Evolutionary conservation across 345 rosid genomes (phyloP).

Genomic region (Gossypium bickii): DNA sequence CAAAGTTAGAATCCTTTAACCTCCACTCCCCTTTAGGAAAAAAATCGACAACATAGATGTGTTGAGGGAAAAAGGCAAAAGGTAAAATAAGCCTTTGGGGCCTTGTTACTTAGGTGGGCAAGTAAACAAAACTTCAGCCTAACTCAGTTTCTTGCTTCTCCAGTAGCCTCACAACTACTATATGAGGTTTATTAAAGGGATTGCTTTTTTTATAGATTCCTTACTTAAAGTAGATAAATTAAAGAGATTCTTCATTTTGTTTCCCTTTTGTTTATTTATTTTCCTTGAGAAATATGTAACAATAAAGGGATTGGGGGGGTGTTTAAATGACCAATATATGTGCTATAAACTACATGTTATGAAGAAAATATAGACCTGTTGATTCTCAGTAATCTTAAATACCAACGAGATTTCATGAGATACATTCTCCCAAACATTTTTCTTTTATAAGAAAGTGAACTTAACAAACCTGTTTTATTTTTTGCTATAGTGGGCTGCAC

Average conservation of each 20-base stretch:
- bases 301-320: background rate
- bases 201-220: background rate
- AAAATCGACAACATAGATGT: background rate
- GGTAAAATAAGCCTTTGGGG: background rate
- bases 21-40: background rate
- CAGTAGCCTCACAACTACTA: background rate
- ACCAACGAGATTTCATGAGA: background rate
- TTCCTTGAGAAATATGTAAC: background rate
- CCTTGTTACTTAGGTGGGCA: background rate
- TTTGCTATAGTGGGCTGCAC: constrained; percentile 33
- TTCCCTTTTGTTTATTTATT: background rate
- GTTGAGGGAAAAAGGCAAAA: background rate
- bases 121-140: background rate
- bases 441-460: background rate
- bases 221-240: background rate
- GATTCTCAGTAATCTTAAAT: background rate
- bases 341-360: background rate
- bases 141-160: background rate
- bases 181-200: background rate
- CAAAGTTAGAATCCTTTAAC: background rate
- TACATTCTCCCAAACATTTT: background rate
- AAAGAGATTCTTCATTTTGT: background rate
- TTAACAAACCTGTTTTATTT: constrained; percentile 31
- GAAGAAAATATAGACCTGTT: background rate
- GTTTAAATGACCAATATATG: background rate